Base-by-base conservation (phyloP, 2,329 filamentous ascomycete species). In the Dactylellina sp. region DNA sequence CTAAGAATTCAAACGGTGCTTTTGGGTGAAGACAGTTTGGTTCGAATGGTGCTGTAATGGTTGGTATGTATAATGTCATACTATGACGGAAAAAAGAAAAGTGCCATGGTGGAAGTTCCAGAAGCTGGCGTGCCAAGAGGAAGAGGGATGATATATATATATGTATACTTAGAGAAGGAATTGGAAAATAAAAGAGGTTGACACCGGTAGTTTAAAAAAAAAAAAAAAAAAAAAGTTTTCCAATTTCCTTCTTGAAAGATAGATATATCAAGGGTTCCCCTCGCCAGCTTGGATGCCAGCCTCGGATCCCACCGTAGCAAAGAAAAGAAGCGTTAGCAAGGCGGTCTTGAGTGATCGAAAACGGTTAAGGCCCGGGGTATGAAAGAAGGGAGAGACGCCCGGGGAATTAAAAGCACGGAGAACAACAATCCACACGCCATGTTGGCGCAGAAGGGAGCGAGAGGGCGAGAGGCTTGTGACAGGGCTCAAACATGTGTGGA, bases 1-100 rank as follows among this genome's bases (percentile, higher is more conserved):
- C 70, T 28, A 70, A 50, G 20, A 70, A 75, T 35, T 75, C 59
- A 24, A 70, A 70, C 1, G 63, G 71, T 18, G 64, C 46, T 14
- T 75, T 75, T 37, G 71, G 71, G 14, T 70, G 62, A 7, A 60
- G 49, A 46, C 71, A 75, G 35, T 66, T 75, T 25, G 71, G 62
- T 61, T 68, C 56, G 60, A 75, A 75, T 35, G 57, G 56, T 47
- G 53, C 44, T 25, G 61, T 70, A 32, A 75, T 70, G 47, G 71
- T 75, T 28, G 71, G 71, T 25, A 75, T 53, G 47, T 75, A 75
- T 62, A 75, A 70, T 47, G 71, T 68, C 71, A 75, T 75, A 37
- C 71, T 75, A 75, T 24, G 28, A 61, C 39, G 16, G 44, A 55
- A 61, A 61, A 24, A 53, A 72, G 39, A 52, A 46, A 44, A 56